Base-by-base conservation (phyloP, 1,284 basidiomycete species). In the Abortiporus biennis region DNA sequence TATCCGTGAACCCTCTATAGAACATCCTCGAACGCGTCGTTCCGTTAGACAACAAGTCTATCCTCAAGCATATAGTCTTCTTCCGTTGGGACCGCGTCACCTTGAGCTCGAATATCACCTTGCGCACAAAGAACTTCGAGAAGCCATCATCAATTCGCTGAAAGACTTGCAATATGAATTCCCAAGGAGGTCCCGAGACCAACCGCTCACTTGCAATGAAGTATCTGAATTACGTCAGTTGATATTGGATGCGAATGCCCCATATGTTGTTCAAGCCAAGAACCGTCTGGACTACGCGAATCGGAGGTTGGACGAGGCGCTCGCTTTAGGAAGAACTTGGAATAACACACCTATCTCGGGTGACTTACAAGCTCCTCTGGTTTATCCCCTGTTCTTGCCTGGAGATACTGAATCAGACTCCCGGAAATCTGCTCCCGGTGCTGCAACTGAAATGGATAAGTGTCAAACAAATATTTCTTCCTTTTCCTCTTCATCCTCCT, bases 71-170 rank as follows among this genome's bases (percentile, higher is more conserved):
- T n/a, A n/a, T n/a, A n/a, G n/a, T n/a, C n/a, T n/a, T 33, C 30
- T 24, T 17, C 39, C 39, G 4, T 19, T 40, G 6, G 39, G 39
- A 4, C 39, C 39, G 17, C 39, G 39, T 17, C 39, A 40, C 23
- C 30, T 40, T 16, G 39, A 40, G 27, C 33, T 32, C 30, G 39
- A 40, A 25, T 40, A 40, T 19, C 27, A 40, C 19, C 16, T 32
- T 13, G 39, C 39, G 5, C n/a, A 20, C 8, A 16, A 40, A 29
- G 39, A 40, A 24, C 39, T 40, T 6, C 8, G 20, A 12, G 25
- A 5, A 12, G 25, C 39, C 4, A 40, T 30, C 13, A 19, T 40
- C 25, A 16, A 33, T 8, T 12, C 29, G 6, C 11, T 40, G 9
- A 15, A 23, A 6, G 30, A 29, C 27, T n/a, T n/a, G n/a, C n/a